phyloP scores from a whole-genome alignment of 768 basidiomycete species.

The Boletus rubropictus region DNA sequence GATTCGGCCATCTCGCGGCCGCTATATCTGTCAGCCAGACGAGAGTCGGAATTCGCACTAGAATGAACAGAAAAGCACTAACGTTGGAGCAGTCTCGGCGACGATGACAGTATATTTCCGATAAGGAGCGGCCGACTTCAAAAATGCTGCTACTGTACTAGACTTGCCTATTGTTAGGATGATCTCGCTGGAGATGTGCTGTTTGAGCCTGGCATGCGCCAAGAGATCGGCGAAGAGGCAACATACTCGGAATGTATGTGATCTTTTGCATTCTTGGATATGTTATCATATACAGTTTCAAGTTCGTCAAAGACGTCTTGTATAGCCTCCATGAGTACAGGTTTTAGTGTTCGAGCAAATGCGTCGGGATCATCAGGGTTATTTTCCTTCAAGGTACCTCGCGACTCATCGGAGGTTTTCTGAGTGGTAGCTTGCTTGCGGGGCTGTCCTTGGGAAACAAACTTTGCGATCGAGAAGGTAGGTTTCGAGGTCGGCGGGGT shows the following conservation, averaged over 20 bases:
- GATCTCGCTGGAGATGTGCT: conserved; percentile 62
- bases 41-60: conserved; percentile 1
- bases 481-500: conserved; percentile 34
- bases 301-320: conserved; percentile 95
- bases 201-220: neutral
- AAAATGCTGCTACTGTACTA: conserved; percentile 86
- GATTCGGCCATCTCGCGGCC: conserved; percentile 82
- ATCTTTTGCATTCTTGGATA: conserved; percentile 90
- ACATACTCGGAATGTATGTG: conserved; percentile 98
- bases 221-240: neutral
- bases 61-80: conserved; percentile 28
- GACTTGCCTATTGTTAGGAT: conserved; percentile 94
- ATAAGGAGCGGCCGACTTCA: conserved; percentile 84
- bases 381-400: conserved; percentile 57
- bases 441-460: conserved; percentile 76
- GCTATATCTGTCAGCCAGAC: conserved; percentile 51
- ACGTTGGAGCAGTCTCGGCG: conserved; percentile 93
- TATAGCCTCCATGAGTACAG: conserved; percentile 94
- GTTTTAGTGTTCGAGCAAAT: conserved; percentile 75
- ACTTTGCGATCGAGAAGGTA: conserved; percentile 72
- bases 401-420: conserved; percentile 43
- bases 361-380: conserved; percentile 74
- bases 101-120: conserved; percentile 95
- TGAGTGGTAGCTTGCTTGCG: conserved; percentile 36
- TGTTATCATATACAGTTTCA: conserved; percentile 91